phyloP scores from a whole-genome alignment of 148 eudicot genomes.

The Euryodendron excelsum region DNA sequence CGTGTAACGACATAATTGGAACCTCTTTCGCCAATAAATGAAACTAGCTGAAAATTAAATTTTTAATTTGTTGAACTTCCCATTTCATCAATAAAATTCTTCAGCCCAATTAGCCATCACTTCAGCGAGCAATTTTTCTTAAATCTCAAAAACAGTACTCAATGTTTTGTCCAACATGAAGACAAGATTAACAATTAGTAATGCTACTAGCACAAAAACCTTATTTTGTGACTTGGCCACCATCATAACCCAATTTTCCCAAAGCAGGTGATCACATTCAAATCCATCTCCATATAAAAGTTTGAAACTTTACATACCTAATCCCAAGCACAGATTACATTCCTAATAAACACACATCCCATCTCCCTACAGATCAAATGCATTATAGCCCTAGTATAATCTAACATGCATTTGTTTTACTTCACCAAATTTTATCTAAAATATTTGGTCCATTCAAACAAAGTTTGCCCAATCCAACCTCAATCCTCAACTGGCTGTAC shows the following conservation, averaged over 20 bases:
- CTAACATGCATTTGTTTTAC: not conserved
- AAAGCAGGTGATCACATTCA: not conserved
- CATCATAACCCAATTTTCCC: not conserved
- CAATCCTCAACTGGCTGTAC: not conserved
- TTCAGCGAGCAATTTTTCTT: no score
- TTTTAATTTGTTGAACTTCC: no score
- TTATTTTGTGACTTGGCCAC: not conserved
- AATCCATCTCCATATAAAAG: not conserved
- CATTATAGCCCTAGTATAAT: not conserved
- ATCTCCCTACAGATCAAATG: not conserved
- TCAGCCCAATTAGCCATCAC: no score
- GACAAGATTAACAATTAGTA: not conserved
- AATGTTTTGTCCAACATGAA: not conserved
- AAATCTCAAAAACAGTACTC: no score
- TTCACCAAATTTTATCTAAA: not conserved
- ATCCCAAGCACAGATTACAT: not conserved
- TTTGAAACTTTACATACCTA: not conserved
- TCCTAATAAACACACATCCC: not conserved
- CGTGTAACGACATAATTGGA: no score
- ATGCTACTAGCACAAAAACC: not conserved
- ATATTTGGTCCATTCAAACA: not conserved
- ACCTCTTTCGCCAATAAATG: no score
- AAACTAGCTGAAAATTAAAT: no score
- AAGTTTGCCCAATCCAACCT: not conserved
- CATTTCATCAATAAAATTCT: no score